Base-by-base conservation (phyloP, 2,329 filamentous ascomycete species). In the Ascochyta rabiei region DNA sequence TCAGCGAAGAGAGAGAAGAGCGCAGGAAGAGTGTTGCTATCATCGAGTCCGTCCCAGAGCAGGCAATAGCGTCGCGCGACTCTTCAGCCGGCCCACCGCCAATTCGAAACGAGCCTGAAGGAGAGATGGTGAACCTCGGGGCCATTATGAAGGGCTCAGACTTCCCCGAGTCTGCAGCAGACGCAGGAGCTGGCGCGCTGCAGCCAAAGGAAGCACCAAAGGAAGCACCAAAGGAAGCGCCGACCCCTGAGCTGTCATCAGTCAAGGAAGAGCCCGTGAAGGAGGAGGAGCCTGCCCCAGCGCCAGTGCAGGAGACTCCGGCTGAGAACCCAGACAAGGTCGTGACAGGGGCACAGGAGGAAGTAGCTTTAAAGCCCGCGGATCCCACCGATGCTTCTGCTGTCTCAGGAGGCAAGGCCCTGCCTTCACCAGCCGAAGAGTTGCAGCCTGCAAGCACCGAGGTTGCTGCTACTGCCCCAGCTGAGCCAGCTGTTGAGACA, bases 251-350 rank as follows among this genome's bases (percentile, higher is more conserved):
- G 42, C 43, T 53, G 5, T 18, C 46, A 9, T 46, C 52, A 8
- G 56, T 56, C 34, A 28, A 53, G 31, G 52, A 55, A 31, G 46
- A 47, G 41, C 37, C 47, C 6, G 42, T 33, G 8, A 47, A 51
- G 41, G 53, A 50, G 24, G 13, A 43, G 13, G 18, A 53, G 28
- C 30, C 44, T 18, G 23, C 44, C 12, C 41, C 38, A 28, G 30
- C 49, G 23, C 41, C 45, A 26, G 54, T 35, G n/a, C 40, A 43
- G 30, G 60, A 64, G 28, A 48, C 45, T 1, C 64, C 71, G 19
- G 68, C 67, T n/a, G 72, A 70, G 12, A 78, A 78, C 40, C 77
- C 76, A 21, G 79, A 81, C 64, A 80, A 81, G 67, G 65, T 64
- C 50, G 70, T 70, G 9, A 76, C 77, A 18, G 76, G 68, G 30